Base-by-base conservation (phyloP, 148 eudicot species). In the Rhododendron kiyosumense region DNA sequence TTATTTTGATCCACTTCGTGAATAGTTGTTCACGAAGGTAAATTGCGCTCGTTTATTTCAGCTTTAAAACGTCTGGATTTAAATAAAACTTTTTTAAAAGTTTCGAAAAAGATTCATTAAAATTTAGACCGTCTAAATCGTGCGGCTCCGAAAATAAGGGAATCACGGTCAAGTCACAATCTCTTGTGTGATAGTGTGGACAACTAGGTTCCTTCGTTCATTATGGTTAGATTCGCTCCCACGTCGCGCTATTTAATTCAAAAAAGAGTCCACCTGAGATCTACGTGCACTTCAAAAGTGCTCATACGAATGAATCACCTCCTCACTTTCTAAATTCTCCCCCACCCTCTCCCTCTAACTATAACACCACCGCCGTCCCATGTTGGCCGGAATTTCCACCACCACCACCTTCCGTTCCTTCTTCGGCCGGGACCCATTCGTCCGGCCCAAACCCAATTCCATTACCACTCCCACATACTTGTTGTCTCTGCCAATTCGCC, bases 331-430 rank as follows among this genome's bases (percentile, higher is more conserved):
- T n/a, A 63, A 63, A 24, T 26, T 10, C 32, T n/a, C 30, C 14
- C 73, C 73, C 34, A 26, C 34, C n/a, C n/a, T 59, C 65, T 7
- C 65, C 65, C 74, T n/a, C 32, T 26, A n/a, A n/a, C 63, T 36
- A 51, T 36, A 51, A 46, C 73, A 78, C 73, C 86, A 1, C 75
- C 74, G 49, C 81, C 88, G 78, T 85, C 90, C 90, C 54, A 91
- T 91, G 93, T 88, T 90, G 75, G 86, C 81, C 76, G 89, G 90
- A 41, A 61, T 84, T n/a, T 65, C 91, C 43, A 63, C 81, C 81
- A 14, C 38, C 36, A 4, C 86, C 20, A 84, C 71, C 36, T 54
- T 90, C 69, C 67, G 81, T 2, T 22, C 88, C 49, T 34, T 86
- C 83, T 63, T 41, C 79, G 32, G 30, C 74, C 81, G 82, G 63